phyloP scores from a whole-genome alignment of 2,329 filamentous ascomycete species.

The Exutisphaerella laricina region DNA sequence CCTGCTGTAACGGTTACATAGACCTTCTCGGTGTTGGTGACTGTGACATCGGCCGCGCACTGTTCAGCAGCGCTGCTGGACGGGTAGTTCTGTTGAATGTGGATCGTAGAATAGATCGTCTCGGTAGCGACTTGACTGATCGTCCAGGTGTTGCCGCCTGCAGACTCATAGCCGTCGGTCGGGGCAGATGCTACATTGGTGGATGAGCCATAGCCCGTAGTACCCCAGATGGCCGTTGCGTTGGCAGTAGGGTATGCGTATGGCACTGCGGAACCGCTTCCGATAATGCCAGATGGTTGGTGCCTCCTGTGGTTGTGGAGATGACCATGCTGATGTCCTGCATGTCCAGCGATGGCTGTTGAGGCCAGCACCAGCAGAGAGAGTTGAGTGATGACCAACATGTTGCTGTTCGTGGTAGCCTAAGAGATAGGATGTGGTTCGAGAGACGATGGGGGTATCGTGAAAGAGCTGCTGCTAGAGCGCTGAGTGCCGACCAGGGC shows the following conservation, averaged over 20 bases:
- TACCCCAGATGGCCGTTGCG: constrained; percentile 25
- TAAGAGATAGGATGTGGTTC: no score
- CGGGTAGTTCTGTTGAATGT: constrained; percentile 6
- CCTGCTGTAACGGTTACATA: constrained; percentile 25
- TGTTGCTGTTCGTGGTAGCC: no score
- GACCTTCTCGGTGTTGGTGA: constrained; percentile 38
- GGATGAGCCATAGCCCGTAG: constrained; percentile 15
- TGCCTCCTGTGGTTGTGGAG: constrained; percentile 27
- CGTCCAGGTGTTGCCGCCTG: constrained; percentile 8
- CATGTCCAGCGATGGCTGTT: constrained; percentile 33
- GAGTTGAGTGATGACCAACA: constrained; percentile 36
- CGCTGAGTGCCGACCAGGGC: constrained; percentile 42
- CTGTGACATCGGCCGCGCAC: constrained; percentile 34
- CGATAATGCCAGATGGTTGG: constrained; percentile 21
- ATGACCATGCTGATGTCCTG: constrained; percentile 26
- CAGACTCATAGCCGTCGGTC: neutral
- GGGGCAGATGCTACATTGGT: neutral
- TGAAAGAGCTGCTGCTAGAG: constrained; percentile 38
- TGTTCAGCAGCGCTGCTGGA: constrained; percentile 8
- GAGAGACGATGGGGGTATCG: no score
- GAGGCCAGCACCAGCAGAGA: constrained; percentile 41
- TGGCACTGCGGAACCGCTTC: constrained; percentile 23
- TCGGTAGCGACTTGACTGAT: constrained; percentile 8
- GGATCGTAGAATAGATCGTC: constrained; percentile 21
- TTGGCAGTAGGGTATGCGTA: constrained; percentile 28